Evolutionary conservation across 805 yeast genomes (phyloP).

Genomic region (Schwanniomyces sp.): DNA sequence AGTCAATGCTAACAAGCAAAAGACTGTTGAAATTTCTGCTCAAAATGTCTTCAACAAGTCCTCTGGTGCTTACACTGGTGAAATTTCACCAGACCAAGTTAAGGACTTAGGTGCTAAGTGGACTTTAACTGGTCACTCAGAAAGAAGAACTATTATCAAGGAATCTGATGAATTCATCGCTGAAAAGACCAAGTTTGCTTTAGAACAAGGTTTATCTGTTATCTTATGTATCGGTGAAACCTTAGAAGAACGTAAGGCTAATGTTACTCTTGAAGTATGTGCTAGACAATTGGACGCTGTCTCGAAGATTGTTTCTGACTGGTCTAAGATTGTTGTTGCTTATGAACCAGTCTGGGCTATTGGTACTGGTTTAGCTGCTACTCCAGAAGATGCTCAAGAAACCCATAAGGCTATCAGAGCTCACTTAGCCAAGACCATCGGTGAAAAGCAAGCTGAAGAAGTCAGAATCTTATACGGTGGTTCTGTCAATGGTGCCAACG

Average conservation of each 20-base stretch:
- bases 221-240: constrained; percentile 98
- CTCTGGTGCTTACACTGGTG: constrained; percentile 98
- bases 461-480: constrained; percentile 98
- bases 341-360: constrained; percentile 99
- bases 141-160: constrained; percentile 91
- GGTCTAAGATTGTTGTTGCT: constrained; percentile 92
- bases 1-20: constrained; percentile 62
- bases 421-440: constrained; percentile 75
- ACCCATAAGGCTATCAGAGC: constrained; percentile 88
- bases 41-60: constrained; percentile 88
- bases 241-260: constrained; percentile 89
- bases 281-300: constrained; percentile 91
- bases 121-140: constrained; percentile 98
- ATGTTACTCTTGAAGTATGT: constrained; percentile 81
- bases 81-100: constrained; percentile 82
- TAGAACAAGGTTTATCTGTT: constrained; percentile 85
- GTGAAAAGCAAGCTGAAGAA: constrained; percentile 70
- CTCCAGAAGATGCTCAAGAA: constrained; percentile 96
- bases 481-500: constrained; percentile 94
- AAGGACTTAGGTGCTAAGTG: constrained; percentile 91
- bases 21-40: constrained; percentile 79
- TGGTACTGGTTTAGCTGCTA: constrained; percentile 98
- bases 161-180: constrained; percentile 92
- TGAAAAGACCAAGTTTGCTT: constrained; percentile 89
- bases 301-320: constrained; percentile 75